Evolutionary conservation across 768 basidiomycete genomes (phyloP).

Genomic region (Amanita inopinata): DNA sequence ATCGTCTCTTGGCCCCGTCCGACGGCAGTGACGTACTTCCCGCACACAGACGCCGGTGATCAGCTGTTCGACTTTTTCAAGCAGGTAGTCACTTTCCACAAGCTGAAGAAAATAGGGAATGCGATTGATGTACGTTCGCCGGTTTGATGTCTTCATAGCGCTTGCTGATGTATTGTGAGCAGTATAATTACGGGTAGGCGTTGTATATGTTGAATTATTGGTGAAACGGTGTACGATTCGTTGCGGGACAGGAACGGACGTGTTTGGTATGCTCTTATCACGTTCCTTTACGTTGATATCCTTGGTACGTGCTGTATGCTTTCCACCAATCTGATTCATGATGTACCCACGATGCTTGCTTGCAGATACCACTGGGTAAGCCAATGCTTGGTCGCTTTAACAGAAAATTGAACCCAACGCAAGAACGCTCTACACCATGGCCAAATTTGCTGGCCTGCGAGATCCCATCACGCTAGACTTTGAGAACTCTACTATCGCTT

Average conservation of each 20-base stretch:
- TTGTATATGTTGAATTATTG: no score
- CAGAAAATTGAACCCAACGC: conserved; percentile 22
- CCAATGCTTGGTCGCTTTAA: background rate
- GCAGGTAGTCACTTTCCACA: conserved; percentile 70
- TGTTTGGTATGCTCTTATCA: conserved; percentile 83
- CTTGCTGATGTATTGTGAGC: conserved; percentile 11
- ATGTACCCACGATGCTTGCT: conserved; percentile 3
- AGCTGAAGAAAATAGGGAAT: conserved; percentile 50
- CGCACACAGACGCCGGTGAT: conserved; percentile 58
- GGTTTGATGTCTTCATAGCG: background rate
- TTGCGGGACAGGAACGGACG: conserved; percentile 39
- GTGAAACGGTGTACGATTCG: no score
- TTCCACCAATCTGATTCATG: background rate
- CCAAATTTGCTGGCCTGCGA: conserved; percentile 82
- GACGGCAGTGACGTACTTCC: conserved; percentile 75
- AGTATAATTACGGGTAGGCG: conserved; percentile 43
- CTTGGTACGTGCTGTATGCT: conserved; percentile 37
- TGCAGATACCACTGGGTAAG: conserved; percentile 40
- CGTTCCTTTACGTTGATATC: conserved; percentile 86
- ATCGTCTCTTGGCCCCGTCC: conserved; percentile 85
- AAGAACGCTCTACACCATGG: conserved; percentile 85
- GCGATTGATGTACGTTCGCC: conserved; percentile 46
- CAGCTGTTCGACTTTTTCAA: conserved; percentile 78
- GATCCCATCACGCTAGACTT: conserved; percentile 81
- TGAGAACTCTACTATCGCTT: conserved; percentile 73